phyloP scores from a whole-genome alignment of 2,329 filamentous ascomycete genomes.

The Paraphaeosphaeria sporulosa region DNA sequence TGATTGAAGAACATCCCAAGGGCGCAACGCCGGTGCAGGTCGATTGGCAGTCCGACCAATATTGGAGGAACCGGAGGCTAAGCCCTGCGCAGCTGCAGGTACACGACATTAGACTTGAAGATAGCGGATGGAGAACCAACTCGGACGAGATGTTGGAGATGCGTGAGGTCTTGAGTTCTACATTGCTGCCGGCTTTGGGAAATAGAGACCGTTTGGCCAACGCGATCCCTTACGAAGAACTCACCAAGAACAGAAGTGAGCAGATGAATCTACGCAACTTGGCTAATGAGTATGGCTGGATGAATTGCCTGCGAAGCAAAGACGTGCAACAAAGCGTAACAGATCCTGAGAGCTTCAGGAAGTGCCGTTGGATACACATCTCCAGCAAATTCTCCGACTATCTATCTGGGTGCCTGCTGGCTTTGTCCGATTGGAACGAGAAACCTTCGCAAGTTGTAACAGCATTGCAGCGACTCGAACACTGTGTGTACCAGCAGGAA shows the following conservation, averaged over 20 bases:
- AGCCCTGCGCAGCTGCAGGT: constrained; percentile 51
- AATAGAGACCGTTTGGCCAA: constrained; percentile 31
- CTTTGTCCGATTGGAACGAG: constrained; percentile 40
- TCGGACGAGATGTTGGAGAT: constrained; percentile 50
- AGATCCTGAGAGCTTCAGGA: constrained; percentile 37
- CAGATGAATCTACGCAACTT: constrained; percentile 44
- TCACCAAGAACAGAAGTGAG: constrained; percentile 45
- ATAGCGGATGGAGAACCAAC: constrained; percentile 31
- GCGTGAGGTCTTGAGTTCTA: constrained; percentile 45
- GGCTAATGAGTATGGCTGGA: constrained; percentile 53
- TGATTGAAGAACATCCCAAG: constrained; percentile 29
- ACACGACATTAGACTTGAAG: constrained; percentile 50
- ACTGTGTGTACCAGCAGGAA: constrained; percentile 49
- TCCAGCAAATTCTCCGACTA: constrained; percentile 53
- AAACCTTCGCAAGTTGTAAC: constrained; percentile 24
- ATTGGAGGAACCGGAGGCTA: constrained; percentile 50
- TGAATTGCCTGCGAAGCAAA: constrained; percentile 46
- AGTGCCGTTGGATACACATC: constrained; percentile 54
- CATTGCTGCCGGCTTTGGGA: constrained; percentile 41
- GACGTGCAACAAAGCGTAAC: constrained; percentile 38
- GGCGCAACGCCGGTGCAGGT: constrained; percentile 25
- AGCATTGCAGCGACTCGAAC: constrained; percentile 44
- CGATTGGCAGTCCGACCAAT: constrained; percentile 48
- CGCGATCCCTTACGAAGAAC: constrained; percentile 27
- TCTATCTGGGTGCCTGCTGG: constrained; percentile 43